Evolutionary conservation across 1,284 basidiomycete species (phyloP), one percentile per base, ranked within the genome.

Genomic region (Cryptococcus jaspeensis): DNA sequence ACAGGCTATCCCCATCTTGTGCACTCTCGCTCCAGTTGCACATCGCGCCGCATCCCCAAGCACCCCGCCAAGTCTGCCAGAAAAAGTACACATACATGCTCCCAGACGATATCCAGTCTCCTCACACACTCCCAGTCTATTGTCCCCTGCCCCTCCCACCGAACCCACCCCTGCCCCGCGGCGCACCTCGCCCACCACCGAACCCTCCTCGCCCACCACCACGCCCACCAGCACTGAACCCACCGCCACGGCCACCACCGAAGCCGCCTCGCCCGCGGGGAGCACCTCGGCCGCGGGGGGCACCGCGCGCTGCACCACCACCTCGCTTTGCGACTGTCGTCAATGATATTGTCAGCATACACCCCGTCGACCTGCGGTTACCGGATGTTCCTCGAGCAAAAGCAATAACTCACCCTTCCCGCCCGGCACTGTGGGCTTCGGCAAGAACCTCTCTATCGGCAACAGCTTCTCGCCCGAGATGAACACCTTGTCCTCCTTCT

Each of bases 401-500:
- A 25, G n/a, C 15, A 32, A 22, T 5, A 44, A 44, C 43, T 25
- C 43, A 44, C 43, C 87, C 77, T 82, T 81, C 32, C 85, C 87
- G 63, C 79, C 82, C 23, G 80, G 81, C 20, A 83, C 80, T 81
- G 97, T 98, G 52, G 96, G 95, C 81, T 95, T 99, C 3, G 96
- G 96, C 64, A 99, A 80, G 81, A 99, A 99, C 59, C 96, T 82
- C 67, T 99, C 96, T 61, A 99, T 87, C 8, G 96, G 96, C 47
- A 99, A 81, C 43, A 99, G 84, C 79, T 98, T 98, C 81, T 99
- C 96, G 41, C 88, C 87, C 44, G 85, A 90, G 70, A 99, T 98
- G 78, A 90, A 99, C 44, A 99, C 92, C 76, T 96, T 98, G 81
- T 99, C 96, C 52, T 95, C 94, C 71, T 89, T 89, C 79, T 96